These are phyloP conservation scores for Thraustochytrium sp. DNA, from an alignment of 352 stramenopile genomes.

Conservation along the genomic window DNA sequence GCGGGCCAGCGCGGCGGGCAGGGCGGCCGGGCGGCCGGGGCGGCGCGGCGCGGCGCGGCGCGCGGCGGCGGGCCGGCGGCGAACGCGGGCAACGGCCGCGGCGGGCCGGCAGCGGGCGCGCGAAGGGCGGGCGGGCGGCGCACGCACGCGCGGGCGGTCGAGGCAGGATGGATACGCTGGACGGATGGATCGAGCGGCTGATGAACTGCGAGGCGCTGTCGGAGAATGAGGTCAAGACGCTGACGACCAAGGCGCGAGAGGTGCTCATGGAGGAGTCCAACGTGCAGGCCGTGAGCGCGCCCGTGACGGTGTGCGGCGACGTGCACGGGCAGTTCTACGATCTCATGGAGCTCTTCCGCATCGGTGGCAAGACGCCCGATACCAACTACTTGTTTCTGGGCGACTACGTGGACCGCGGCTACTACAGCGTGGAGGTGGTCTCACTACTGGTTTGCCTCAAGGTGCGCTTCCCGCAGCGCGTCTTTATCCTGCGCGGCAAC, in stretches of 20 bases:
- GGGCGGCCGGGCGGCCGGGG: no score
- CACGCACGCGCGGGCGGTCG: no score
- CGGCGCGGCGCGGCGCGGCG: no score
- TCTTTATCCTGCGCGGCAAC: slow-evolving; percentile 81
- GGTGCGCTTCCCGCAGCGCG: slow-evolving; percentile 81
- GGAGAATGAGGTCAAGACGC: slow-evolving; percentile 87
- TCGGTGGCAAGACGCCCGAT: slow-evolving; percentile 73
- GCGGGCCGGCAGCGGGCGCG: no score
- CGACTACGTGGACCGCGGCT: slow-evolving; percentile 98
- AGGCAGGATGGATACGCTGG: slow-evolving; percentile 57
- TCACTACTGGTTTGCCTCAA: slow-evolving; percentile 86
- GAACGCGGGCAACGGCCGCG: no score
- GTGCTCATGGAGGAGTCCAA: slow-evolving; percentile 94
- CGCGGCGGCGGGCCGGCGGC: no score
- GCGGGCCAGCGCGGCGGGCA: no score
- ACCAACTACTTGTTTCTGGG: slow-evolving; percentile 98
- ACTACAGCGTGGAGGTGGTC: slow-evolving; percentile 88
- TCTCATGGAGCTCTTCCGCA: slow-evolving; percentile 89
- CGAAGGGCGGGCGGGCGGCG: no score
- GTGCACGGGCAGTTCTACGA: slow-evolving; percentile 97
- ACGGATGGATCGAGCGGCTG: slow-evolving; percentile 89
- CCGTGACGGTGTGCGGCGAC: slow-evolving; percentile 96
- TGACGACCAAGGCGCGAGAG: slow-evolving; percentile 92
- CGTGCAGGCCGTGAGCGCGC: slow-evolving; percentile 87
- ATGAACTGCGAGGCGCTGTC: slow-evolving; percentile 84